Evolutionary conservation across 106 monocot genomes (phyloP).

Genomic region (Dendrobium chrysotoxum): DNA sequence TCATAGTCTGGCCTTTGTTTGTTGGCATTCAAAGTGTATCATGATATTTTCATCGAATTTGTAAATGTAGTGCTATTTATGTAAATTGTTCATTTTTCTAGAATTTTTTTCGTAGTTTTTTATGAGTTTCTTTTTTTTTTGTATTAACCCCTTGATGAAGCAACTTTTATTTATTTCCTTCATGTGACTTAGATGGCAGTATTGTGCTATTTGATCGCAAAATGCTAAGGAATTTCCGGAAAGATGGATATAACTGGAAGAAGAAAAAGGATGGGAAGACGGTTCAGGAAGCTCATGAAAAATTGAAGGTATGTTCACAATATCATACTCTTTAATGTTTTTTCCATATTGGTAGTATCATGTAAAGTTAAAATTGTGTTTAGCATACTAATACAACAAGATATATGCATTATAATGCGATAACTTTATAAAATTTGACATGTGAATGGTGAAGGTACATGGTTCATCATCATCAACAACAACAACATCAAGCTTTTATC

Average conservation of each 20-base stretch:
- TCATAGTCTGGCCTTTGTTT: background rate
- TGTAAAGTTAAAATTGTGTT: background rate
- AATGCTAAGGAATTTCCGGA: constrained; percentile 83
- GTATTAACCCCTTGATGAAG: background rate
- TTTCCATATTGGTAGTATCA: background rate
- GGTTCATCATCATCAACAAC: too few relatives aligned
- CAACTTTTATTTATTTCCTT: background rate
- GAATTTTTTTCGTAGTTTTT: too few relatives aligned
- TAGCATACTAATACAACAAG: background rate
- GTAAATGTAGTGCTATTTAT: background rate
- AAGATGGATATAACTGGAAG: constrained; percentile 93
- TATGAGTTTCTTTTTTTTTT: background rate
- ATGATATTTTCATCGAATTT: background rate
- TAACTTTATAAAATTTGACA: background rate
- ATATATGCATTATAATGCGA: background rate
- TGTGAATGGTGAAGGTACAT: too few relatives aligned
- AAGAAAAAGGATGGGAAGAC: constrained; percentile 99
- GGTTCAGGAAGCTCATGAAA: constrained; percentile 99
- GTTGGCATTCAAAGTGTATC: background rate
- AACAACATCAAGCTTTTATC: too few relatives aligned
- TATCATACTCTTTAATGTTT: background rate
- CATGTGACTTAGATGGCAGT: constrained; percentile 57
- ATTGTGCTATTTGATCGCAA: constrained; percentile 79
- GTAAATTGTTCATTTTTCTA: background rate
- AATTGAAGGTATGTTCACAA: constrained; percentile 59